These are phyloP conservation scores for Avicennia marina DNA, from an alignment of 257 asterid species.

Conservation along the genomic window DNA sequence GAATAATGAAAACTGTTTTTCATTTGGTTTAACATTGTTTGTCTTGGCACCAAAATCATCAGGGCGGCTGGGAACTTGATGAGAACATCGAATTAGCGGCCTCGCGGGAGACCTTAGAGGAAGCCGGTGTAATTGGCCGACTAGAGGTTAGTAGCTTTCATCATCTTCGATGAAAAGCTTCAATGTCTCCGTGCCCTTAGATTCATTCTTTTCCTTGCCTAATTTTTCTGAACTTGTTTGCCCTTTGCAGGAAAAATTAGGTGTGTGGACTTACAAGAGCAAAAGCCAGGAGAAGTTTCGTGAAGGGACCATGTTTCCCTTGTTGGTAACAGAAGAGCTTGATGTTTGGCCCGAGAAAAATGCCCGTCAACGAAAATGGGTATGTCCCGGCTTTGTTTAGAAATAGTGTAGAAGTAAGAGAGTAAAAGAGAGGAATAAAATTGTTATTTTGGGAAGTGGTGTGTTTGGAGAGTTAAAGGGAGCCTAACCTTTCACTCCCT, in stretches of 20 bases:
- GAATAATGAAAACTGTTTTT: background rate
- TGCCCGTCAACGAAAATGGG: conserved; percentile 83
- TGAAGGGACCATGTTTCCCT: conserved; percentile 83
- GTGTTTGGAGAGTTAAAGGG: too few relatives aligned
- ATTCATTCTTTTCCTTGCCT: background rate
- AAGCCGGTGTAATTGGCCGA: conserved; percentile 77
- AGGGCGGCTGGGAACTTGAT: conserved; percentile 98
- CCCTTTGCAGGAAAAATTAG: conserved; percentile 65
- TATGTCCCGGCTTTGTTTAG: too few relatives aligned
- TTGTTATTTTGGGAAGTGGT: too few relatives aligned
- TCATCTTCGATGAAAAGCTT: too few relatives aligned
- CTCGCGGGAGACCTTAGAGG: conserved; percentile 77
- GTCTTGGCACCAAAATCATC: conserved; percentile 15
- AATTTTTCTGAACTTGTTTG: background rate
- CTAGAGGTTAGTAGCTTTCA: conserved; percentile 66
- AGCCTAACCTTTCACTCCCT: too few relatives aligned
- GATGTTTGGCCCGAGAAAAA: conserved; percentile 92
- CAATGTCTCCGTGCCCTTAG: background rate
- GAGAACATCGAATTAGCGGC: conserved; percentile 86
- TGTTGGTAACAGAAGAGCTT: conserved; percentile 67
- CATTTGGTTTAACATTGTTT: conserved; percentile 21
- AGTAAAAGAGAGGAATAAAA: too few relatives aligned
- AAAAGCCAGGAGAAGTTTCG: conserved; percentile 78
- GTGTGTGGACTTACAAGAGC: conserved; percentile 89
- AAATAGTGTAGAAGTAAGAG: too few relatives aligned